Base-by-base conservation (phyloP, 2,329 filamentous ascomycete species). In the Aspergillus intermedius region DNA sequence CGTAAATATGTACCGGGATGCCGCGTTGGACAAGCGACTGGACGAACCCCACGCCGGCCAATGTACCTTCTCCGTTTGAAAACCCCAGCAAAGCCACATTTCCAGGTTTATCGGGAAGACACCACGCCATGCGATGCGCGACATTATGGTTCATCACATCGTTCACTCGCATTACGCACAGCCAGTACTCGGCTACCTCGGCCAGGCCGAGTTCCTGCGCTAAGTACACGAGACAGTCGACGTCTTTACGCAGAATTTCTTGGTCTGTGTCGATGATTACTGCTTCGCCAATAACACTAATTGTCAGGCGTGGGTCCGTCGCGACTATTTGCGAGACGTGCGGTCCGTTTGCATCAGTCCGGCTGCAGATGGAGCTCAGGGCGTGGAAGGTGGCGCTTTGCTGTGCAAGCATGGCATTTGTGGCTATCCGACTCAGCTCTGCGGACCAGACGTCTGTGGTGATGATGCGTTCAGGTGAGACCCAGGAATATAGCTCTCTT, bases 171-270 rank as follows among this genome's bases (percentile, higher is more conserved):
- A 57, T 37, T 13, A 57, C 52, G 7, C 23, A 23, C 17, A 22
- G 30, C 57, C 57, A 59, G 39, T 59, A 59, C 7, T 53, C 52
- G 0, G 53, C 54, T 3, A 59, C 54, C 12, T 56, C 50, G 7
- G 43, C 45, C 17, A 58, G 23, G 5, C 51, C 54, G 13, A 59
- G 21, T 41, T 53, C 55, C n/a, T 42, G 23, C 5, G 57, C 55
- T 12, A 59, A 35, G 23, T 54, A 50, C 3, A 56, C 47, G 34
- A 59, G 5, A 42, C 57, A 56, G 5, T 42, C 35, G 2, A 59
- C 49, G 17, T 59, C 57, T 5, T 30, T 46, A 12, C 37, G 47
- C 30, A 48, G n/a, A 17, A 4, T n/a, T 8, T 43, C 22, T 15
- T 25, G 9, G 4, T 43, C 41, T 9, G n/a, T n/a, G 5, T 9